A percentile compares a stretch with the other conserved stretches of the same genome.
Conservation (phyloP, 2,329 filamentous ascomycete species). For the Trichoderma lentiforme region DNA sequence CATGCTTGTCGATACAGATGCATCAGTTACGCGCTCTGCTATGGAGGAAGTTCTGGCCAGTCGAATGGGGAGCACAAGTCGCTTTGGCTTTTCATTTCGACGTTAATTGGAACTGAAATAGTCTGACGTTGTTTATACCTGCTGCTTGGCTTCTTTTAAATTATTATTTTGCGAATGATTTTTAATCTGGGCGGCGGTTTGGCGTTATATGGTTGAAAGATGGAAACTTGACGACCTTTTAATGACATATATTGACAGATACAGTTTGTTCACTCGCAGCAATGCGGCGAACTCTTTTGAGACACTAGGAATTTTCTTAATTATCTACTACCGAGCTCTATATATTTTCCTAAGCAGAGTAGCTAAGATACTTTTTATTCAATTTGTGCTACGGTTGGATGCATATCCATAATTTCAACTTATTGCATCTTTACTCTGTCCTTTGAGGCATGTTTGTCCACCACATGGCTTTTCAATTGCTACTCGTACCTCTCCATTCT, state of each 20-base stretch:
- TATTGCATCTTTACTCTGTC: fast-evolving
- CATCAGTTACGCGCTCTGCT: conserved; percentile 76
- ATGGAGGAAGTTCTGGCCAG: conserved; percentile 73
- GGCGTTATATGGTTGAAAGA: not conserved
- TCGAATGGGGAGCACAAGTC: conserved; percentile 38
- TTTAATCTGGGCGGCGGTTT: not conserved
- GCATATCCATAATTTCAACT: not conserved
- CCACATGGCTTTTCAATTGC: not conserved
- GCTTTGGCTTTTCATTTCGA: conserved; percentile 64
- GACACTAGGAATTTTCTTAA: not conserved
- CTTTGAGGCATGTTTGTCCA: not conserved
- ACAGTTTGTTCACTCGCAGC: not conserved
- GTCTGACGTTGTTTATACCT: not conserved
- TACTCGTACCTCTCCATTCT: not conserved
- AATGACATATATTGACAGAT: not conserved
- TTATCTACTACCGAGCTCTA: not conserved
- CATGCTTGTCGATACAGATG: conserved; percentile 49
- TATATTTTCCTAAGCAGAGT: not conserved
- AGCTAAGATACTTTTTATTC: not conserved
- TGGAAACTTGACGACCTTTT: not conserved
- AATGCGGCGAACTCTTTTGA: not conserved
- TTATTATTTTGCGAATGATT: not conserved
- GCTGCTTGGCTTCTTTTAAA: not conserved
- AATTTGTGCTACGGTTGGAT: not conserved
- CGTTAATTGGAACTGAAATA: conserved; percentile 43